Base-by-base conservation (phyloP, 1,284 basidiomycete species). In the Ceratobasidium sp. region DNA sequence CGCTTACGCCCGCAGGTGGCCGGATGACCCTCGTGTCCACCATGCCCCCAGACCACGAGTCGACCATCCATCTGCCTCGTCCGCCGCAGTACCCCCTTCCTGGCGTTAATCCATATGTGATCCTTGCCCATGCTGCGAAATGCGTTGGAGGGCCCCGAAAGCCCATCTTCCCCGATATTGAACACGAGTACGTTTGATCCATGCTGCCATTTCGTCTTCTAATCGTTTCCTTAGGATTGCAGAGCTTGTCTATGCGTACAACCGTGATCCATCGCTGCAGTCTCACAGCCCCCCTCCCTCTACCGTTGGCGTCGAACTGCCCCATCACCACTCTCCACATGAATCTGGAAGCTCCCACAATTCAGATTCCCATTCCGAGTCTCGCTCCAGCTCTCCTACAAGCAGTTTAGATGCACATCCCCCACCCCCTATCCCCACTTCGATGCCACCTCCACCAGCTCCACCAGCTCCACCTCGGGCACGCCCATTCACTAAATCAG, bases 11-110 rank as follows among this genome's bases (percentile, higher is more conserved):
- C 54, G 68, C 68, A 29, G 68, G 68, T 46, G 68, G 68, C 22
- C 68, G 68, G 9, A 71, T 71, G 68, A 71, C 68, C 68, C 68
- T 71, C 68, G 68, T 71, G 68, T 71, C 68, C 27, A 71, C 68
- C 53, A 71, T 71, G 68, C 68, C 68, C 68, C 68, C 56, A 43
- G 68, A 71, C 68, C 68, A 71, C 56, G 68, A 71, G 53, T 71
- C 68, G 22, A 39, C 68, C 37, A 13, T 11, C 3, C 53, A 71
- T 46, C 54, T 71, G 37, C 68, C 68, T 41, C 68, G 68, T 22
- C 68, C 68, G 41, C 68, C 68, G 9, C 68, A 71, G 19, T 71
- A 71, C 31, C 68, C 68, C 19, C 68, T 71, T 59, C 68, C 68
- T 37, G 68, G 68, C 46, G 54, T 71, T 24, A 71, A 71, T 43